Percentiles rank a stretch among this genome's conserved stretches.
phyloP scores from a whole-genome alignment of 495 filamentous ascomycete species.

The Neurospora tetrasperma region DNA sequence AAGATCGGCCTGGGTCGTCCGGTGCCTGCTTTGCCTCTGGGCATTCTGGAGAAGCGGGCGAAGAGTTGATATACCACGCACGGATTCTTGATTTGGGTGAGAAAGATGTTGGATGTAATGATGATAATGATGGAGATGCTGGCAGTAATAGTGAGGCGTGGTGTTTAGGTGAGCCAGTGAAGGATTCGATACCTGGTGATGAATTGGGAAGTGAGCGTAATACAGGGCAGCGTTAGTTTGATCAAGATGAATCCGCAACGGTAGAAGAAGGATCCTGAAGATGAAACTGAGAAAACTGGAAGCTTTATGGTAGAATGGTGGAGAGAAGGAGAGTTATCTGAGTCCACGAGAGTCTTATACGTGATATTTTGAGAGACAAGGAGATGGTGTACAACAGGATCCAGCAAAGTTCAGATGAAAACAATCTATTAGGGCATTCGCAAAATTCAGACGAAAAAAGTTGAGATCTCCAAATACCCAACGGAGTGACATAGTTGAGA shows the following conservation, averaged over 20 bases:
- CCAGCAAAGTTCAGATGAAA: not conserved
- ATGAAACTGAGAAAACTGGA: not conserved
- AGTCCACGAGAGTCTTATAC: not conserved
- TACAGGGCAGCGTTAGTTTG: not conserved
- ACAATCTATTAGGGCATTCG: not conserved
- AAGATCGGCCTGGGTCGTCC: conserved; percentile 18
- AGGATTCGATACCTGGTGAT: not conserved
- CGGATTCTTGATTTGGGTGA: not conserved
- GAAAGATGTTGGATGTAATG: not conserved
- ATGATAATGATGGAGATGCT: not conserved
- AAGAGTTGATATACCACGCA: not conserved
- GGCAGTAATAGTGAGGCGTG: not conserved
- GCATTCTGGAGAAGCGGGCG: not conserved
- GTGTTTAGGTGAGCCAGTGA: not conserved
- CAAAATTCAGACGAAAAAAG: not conserved
- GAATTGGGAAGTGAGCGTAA: not conserved
- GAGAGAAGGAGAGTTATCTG: not conserved
- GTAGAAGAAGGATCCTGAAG: not conserved
- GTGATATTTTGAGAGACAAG: not conserved
- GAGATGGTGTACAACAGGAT: not conserved
- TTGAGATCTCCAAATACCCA: not conserved
- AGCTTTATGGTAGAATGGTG: not conserved
- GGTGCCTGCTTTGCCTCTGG: not conserved
- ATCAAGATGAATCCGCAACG: not conserved
- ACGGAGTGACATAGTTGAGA: not conserved